Evolutionary conservation across 1,284 basidiomycete genomes (phyloP).

Genomic region (Uromyces viciae-fabae): DNA sequence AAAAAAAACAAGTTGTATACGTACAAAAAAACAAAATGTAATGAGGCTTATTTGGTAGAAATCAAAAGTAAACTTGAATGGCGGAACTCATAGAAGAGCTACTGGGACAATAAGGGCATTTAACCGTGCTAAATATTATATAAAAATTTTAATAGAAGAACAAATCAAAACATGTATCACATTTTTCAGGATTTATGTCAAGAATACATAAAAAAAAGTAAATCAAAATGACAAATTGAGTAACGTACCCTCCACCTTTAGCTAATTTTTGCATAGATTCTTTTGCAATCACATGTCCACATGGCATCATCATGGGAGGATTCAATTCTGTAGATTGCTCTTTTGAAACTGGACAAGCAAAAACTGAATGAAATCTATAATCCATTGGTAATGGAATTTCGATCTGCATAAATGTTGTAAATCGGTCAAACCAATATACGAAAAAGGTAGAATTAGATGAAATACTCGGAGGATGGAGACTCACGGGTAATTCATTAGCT

Average conservation of each 20-base stretch:
- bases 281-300: constrained; percentile 87
- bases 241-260: constrained; percentile 77
- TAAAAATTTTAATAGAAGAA: background rate
- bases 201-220: background rate
- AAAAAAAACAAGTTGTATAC: no score
- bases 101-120: constrained; percentile 83
- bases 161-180: constrained; percentile 8
- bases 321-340: constrained; percentile 80
- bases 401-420: constrained; percentile 68
- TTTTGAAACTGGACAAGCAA: constrained; percentile 95
- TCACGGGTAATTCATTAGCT: constrained; percentile 84
- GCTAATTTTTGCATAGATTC: constrained; percentile 80
- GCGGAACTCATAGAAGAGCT: constrained; percentile 65
- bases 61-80: constrained; percentile 68
- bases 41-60: no score
- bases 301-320: constrained; percentile 94
- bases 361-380: constrained; percentile 91
- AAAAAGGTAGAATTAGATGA: background rate
- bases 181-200: background rate
- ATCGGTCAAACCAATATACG: no score
- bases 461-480: no score
- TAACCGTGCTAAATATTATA: constrained; percentile 64
- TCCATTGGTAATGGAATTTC: constrained; percentile 79
- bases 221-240: background rate
- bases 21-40: no score